phyloP scores from a whole-genome alignment of 2,329 filamentous ascomycete species.

The Fusarium acutatum region DNA sequence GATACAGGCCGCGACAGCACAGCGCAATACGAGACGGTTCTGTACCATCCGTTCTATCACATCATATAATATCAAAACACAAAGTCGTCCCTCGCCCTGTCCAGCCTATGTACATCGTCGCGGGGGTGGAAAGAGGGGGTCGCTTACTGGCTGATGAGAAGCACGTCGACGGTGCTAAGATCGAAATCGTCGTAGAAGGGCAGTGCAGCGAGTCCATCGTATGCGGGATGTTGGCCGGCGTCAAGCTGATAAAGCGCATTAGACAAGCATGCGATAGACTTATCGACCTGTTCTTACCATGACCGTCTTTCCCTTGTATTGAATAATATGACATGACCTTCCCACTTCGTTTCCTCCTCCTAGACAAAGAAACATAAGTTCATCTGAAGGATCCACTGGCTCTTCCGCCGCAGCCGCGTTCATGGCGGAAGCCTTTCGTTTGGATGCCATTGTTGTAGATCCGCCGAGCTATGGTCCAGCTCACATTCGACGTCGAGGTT shows the following conservation, averaged over 20 bases:
- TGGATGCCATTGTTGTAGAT: conserved; percentile 78
- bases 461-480: conserved; percentile 16
- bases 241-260: conserved; percentile 72
- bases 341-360: conserved; percentile 98
- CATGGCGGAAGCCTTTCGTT: conserved; percentile 86
- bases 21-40: not conserved
- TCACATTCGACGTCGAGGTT: conserved; percentile 29
- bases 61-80: conserved; percentile 38
- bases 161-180: conserved; percentile 93
- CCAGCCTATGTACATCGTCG: conserved; percentile 39
- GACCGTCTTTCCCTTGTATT: conserved; percentile 99
- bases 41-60: conserved; percentile 36
- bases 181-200: conserved; percentile 99
- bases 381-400: conserved; percentile 90
- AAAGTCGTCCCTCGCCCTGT: conserved; percentile 41
- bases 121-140: conserved; percentile 22
- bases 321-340: conserved; percentile 94
- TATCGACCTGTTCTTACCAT: conserved; percentile 71
- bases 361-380: conserved; percentile 91
- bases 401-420: conserved; percentile 75
- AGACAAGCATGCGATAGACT: conserved; percentile 15
- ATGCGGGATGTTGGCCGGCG: conserved; percentile 95
- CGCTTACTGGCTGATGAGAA: conserved; percentile 98
- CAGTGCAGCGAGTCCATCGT: conserved; percentile 90
- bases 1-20: conserved; percentile 19